Base-by-base conservation (phyloP, 148 eudicot species). In the Chenopodium quinoa region DNA sequence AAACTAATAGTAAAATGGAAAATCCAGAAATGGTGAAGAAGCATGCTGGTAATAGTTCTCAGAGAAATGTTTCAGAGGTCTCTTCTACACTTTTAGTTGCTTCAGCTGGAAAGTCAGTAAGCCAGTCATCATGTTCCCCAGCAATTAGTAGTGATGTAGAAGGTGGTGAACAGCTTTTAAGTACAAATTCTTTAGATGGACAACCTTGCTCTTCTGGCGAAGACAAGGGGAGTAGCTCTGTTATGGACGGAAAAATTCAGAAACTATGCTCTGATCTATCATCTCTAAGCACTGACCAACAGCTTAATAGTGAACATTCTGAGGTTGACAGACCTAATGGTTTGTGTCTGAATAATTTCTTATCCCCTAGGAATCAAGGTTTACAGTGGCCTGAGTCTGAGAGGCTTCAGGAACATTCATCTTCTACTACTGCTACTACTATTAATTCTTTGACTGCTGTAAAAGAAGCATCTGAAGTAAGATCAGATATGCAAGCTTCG, bases 1-100 rank as follows among this genome's bases (percentile, higher is more conserved):
- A 80, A 62, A 84, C 63, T n/a, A 89, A 85, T 73, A 81, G 75
- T 74, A 92, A 84, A 82, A 50, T 31, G 46, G 92, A 90, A 76
- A 75, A 83, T 32, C 64, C 73, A 69, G 90, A 85, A 77, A 67
- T 84, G 81, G 81, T 47, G 29, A 85, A 87, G 79, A 85, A 80
- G 72, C 73, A 78, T 78, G 25, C 63, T 58, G 73, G 68, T 56
- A 44, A 76, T 77, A 91, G 85, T 83, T 23, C 64, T 29, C 70
- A 34, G 34, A 79, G 52, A 40, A 80, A 72, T 85, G 73, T 27
- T 4, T 81, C 84, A 63, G 88, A 87, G 48, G 82, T 75, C 74
- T 79, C 92, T 58, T 71, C 90, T 64, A 46, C 79, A 69, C 66
- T 85, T 80, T 52, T 80, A 44, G 81, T 34, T 64, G 75, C 70